Evolutionary conservation across 192 early-diverging fungal species (phyloP).

Genomic region (Mortierella hygrophila): DNA sequence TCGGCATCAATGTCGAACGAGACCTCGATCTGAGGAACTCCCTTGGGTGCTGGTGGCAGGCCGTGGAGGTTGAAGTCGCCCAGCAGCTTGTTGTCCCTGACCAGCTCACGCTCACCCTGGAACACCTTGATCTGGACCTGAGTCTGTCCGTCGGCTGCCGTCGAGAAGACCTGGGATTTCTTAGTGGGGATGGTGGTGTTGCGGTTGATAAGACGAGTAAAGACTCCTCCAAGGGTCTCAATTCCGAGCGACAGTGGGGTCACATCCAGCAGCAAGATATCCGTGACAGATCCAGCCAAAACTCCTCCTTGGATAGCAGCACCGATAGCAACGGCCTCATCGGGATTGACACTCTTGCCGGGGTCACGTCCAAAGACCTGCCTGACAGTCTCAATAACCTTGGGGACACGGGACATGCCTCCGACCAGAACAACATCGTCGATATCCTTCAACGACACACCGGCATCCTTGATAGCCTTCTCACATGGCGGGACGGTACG

Average conservation of each 20-base stretch:
- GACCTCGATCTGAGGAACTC: conserved; percentile 97
- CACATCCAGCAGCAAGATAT: conserved; percentile 96
- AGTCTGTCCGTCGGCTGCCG: conserved; percentile 97
- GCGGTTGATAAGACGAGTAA: conserved; percentile 95
- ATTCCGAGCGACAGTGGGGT: conserved; percentile 98
- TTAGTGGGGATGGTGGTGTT: conserved; percentile 99
- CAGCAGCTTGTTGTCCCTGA: conserved; percentile 97
- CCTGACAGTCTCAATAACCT: conserved; percentile 95
- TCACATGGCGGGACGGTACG: conserved; percentile 95
- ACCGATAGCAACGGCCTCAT: conserved; percentile 98
- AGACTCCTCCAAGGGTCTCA: conserved; percentile 98
- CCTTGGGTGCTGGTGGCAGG: conserved; percentile 96
- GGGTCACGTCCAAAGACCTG: conserved; percentile 91
- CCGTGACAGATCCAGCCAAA: conserved; percentile 94
- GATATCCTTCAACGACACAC: conserved; percentile 83
- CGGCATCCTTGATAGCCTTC: conserved; percentile 97
- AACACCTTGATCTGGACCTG: conserved; percentile 98
- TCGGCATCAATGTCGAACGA: conserved; percentile 99
- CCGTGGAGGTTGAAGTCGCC: conserved; percentile 97
- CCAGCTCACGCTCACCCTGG: conserved; percentile 99
- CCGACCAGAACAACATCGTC: conserved; percentile 97
- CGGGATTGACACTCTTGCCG: conserved; percentile 96
- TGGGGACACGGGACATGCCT: conserved; percentile 98
- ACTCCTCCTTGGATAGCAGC: conserved; percentile 99
- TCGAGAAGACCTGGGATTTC: conserved; percentile 99